Conservation (phyloP, 305 asterid genomes). For the Fraxinus ornus region DNA sequence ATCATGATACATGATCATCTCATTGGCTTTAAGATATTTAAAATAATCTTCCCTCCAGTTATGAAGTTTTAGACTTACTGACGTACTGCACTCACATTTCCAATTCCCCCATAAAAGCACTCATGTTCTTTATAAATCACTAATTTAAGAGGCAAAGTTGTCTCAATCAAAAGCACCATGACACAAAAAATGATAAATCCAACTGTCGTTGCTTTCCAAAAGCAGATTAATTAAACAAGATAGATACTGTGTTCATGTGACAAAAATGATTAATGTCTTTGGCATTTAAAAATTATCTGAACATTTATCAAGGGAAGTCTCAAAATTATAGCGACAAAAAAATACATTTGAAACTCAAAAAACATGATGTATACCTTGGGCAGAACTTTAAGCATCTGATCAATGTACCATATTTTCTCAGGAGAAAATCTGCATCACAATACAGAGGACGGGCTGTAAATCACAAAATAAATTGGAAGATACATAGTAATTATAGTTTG, state of each 20-base stretch:
- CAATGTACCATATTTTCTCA: conserved; percentile 94
- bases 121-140: background rate
- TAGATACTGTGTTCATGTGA: background rate
- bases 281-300: background rate
- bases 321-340: conserved; percentile 10
- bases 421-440: conserved; percentile 80
- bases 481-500: conserved; percentile 16
- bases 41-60: conserved; percentile 3
- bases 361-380: conserved; percentile 61
- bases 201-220: conserved; percentile 2
- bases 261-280: conserved; percentile 10
- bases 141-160: conserved; percentile 17
- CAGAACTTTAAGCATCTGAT: conserved; percentile 97
- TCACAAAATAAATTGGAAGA: conserved; percentile 32
- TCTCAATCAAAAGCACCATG: background rate
- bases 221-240: background rate
- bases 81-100: background rate
- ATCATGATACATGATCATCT: background rate
- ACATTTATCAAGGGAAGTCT: conserved; percentile 17
- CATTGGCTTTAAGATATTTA: background rate
- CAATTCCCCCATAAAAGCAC: background rate
- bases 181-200: background rate
- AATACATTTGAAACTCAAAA: conserved; percentile 15
- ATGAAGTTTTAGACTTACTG: background rate
- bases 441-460: conserved; percentile 29